Evolutionary conservation across 2,329 filamentous ascomycete species (phyloP).

Genomic region (Phialocephala subalpina): DNA sequence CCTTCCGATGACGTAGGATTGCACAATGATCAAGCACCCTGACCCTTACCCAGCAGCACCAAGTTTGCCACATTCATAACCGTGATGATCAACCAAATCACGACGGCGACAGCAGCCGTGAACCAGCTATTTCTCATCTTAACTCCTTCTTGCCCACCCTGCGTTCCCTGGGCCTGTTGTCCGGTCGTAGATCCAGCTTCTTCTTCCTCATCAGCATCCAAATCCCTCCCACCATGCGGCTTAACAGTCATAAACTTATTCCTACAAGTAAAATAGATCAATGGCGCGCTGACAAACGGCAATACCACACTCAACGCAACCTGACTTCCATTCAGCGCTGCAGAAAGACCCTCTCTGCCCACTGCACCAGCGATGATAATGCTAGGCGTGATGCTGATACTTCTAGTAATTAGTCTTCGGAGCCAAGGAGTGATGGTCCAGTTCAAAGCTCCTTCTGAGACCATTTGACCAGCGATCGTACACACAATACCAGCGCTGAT

Average conservation of each 20-base stretch:
- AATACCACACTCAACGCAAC: constrained; percentile 81
- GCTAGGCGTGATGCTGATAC: constrained; percentile 81
- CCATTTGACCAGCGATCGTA: constrained; percentile 90
- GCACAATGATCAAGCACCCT: constrained; percentile 17
- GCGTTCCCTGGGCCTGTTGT: neutral
- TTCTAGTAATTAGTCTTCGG: constrained; percentile 78
- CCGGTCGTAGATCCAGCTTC: constrained; percentile 32
- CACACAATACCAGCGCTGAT: constrained; percentile 86
- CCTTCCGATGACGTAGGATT: too few species aligned
- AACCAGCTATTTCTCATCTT: constrained; percentile 78
- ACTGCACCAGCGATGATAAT: constrained; percentile 86
- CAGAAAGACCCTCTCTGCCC: constrained; percentile 73
- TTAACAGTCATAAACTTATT: constrained; percentile 76
- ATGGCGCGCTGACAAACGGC: constrained; percentile 82
- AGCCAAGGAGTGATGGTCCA: constrained; percentile 82
- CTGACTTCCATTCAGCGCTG: constrained; percentile 78
- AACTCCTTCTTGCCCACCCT: constrained; percentile 23
- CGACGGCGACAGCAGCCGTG: constrained; percentile 61
- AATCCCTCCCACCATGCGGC: neutral
- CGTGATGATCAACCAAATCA: constrained; percentile 78
- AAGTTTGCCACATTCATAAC: constrained; percentile 82
- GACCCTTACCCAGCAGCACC: constrained; percentile 64
- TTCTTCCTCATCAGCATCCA: constrained; percentile 28
- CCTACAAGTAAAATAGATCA: constrained; percentile 86
- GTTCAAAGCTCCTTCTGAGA: constrained; percentile 81